Conservation (phyloP, 2,329 filamentous ascomycete species). For the Cryoendolithus antarcticus region DNA sequence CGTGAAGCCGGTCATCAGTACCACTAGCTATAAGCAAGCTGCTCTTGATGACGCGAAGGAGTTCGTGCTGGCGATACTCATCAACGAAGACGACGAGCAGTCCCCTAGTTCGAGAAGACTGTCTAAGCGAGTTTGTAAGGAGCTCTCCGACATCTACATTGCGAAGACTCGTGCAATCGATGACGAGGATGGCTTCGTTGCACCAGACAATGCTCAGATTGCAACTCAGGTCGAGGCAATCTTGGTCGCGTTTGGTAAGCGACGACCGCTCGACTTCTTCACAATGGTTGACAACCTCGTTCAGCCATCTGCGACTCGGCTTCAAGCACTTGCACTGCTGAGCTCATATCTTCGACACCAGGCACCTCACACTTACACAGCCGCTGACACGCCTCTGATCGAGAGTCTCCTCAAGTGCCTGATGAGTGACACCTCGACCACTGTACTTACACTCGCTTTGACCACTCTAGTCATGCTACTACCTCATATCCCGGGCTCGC, state of each 20-base stretch:
- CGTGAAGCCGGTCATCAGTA: slow-evolving; percentile 43
- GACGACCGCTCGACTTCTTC: slow-evolving; percentile 59
- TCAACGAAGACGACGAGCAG: slow-evolving; percentile 42
- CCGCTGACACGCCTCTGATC: slow-evolving; percentile 61
- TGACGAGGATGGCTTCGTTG: slow-evolving; percentile 23
- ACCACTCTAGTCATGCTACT: slow-evolving; percentile 70
- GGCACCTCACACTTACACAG: slow-evolving; percentile 65
- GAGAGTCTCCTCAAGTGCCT: slow-evolving; percentile 60
- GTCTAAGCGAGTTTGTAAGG: slow-evolving; percentile 47
- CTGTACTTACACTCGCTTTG: slow-evolving; percentile 61
- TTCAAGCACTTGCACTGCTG: slow-evolving; percentile 53
- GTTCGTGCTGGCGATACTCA: slow-evolving; percentile 52
- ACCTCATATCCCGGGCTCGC: slow-evolving; percentile 63
- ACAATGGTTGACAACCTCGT: slow-evolving; percentile 53
- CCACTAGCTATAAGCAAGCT: slow-evolving; percentile 48
- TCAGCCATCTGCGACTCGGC: slow-evolving; percentile 50
- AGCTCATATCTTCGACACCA: slow-evolving; percentile 62
- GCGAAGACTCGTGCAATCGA: slow-evolving; percentile 27
- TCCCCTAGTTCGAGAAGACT: slow-evolving; percentile 36
- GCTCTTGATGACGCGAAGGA: slow-evolving; percentile 52
- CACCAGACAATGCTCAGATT: slow-evolving; percentile 33
- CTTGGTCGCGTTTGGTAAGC: slow-evolving; percentile 48
- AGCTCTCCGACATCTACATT: slow-evolving; percentile 34
- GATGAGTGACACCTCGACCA: slow-evolving; percentile 65
- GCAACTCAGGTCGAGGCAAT: slow-evolving; percentile 41